phyloP scores from a whole-genome alignment of 2,329 filamentous ascomycete species.

The Stachybotrys chartarum region DNA sequence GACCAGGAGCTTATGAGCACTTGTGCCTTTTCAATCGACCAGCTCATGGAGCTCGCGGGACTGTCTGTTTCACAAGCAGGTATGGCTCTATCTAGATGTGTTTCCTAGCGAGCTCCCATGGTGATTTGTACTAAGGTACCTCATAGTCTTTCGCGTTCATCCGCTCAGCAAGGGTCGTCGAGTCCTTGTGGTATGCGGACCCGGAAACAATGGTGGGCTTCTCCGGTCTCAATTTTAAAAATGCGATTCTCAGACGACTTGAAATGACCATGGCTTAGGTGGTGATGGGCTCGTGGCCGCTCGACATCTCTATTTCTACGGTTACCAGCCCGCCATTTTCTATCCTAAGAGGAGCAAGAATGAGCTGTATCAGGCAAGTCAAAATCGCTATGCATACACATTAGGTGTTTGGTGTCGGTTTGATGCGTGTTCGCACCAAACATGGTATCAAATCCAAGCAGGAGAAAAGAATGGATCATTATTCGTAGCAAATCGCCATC shows the following conservation, averaged over 20 bases:
- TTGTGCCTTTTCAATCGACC: slow-evolving; percentile 85
- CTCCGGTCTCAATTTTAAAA: neutral
- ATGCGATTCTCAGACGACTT: neutral
- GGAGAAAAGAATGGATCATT: too few species aligned
- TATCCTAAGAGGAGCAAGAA: slow-evolving; percentile 91
- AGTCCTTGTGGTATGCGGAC: slow-evolving; percentile 85
- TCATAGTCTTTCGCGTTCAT: slow-evolving; percentile 73
- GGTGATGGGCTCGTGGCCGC: slow-evolving; percentile 94
- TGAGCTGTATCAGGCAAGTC: slow-evolving; percentile 72
- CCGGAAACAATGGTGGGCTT: slow-evolving; percentile 59
- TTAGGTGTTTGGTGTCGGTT: too few species aligned
- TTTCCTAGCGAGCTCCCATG: neutral
- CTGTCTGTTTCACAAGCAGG: slow-evolving; percentile 87
- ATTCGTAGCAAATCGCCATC: too few species aligned
- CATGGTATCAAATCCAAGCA: too few species aligned
- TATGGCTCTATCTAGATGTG: slow-evolving; percentile 26
- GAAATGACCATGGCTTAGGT: slow-evolving; percentile 38
- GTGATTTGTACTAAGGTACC: slow-evolving; percentile 1
- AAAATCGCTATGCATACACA: neutral
- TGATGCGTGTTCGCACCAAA: too few species aligned
- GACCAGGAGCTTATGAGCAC: slow-evolving; percentile 92
- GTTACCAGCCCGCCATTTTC: slow-evolving; percentile 82
- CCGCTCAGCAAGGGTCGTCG: slow-evolving; percentile 63
- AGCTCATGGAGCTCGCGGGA: slow-evolving; percentile 94
- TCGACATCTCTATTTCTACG: slow-evolving; percentile 84